Evolutionary conservation across 2,329 filamentous ascomycete species (phyloP), one percentile per base, ranked within the genome.

Genomic region (Diaporthe eres): DNA sequence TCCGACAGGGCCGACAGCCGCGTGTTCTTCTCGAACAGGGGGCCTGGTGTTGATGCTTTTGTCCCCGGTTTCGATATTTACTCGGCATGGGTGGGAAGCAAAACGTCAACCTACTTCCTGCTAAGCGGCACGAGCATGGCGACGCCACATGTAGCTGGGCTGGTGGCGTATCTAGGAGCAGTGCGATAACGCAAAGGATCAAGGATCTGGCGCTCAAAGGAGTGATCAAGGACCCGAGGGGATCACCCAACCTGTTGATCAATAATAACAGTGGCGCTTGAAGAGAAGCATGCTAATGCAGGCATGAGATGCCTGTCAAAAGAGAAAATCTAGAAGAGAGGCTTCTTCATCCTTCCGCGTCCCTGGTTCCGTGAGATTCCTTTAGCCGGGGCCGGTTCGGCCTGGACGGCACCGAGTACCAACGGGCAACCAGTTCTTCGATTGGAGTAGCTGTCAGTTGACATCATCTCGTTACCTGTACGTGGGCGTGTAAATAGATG

Each of bases 381-480:
- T 55, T 42, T 25, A 53, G 5, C 31, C 47, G 65, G 65, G 3
- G 34, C 65, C 65, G 65, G 31, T 22, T 39, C 65, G 65, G 65
- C 47, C 15, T 68, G 63, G 2, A 28, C 49, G 49, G 65, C 65
- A 55, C 49, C 65, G 49, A 70, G 34, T n/a, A 15, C 49, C 65
- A 55, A 53, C 34, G 9, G n/a, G 55, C 34, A 49, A 49, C 34
- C 51, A 53, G 25, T n/a, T 70, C 49, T 17, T 55, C 49, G 8
- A 15, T 31, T 42, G 34, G 49, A 25, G 65, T 28, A 39, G 28
- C 34, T 13, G 49, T 39, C 34, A 22, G n/a, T 70, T 70, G 49
- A 70, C 49, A 70, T 55, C 49, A 70, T 70, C 65, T 55, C n/a
- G 13, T 28, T 70, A 53, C n/a, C 34, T 42, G 15, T 34, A 55